A percentile compares a stretch with the other conserved stretches of the same genome.
Evolutionary conservation across 2,329 filamentous ascomycete species (phyloP).

Genomic region (Aureobasidium namibiae): DNA sequence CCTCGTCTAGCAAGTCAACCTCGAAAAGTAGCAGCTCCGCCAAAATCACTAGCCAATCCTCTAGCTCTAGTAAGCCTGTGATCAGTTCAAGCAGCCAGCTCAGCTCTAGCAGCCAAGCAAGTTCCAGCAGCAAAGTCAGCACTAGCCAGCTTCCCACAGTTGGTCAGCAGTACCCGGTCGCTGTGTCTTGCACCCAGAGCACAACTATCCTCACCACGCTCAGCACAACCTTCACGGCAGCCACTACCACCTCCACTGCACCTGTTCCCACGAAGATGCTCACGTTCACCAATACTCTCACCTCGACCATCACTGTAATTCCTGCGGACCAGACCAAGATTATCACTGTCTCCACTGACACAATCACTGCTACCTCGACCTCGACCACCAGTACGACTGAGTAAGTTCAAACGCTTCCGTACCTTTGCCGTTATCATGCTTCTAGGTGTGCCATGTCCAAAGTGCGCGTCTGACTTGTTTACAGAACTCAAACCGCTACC

Average conservation of each 20-base stretch:
- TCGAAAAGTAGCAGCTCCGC: too few relatives aligned
- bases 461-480: background rate
- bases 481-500: background rate
- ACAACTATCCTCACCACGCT: background rate
- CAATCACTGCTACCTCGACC: background rate
- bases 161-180: background rate
- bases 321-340: background rate
- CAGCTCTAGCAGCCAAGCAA: background rate
- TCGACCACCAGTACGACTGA: background rate
- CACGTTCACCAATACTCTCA: background rate
- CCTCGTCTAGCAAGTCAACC: background rate
- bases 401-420: background rate
- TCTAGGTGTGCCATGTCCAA: background rate
- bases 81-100: background rate
- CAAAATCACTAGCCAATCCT: too few relatives aligned
- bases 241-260: background rate
- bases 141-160: background rate
- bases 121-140: background rate
- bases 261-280: background rate
- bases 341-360: background rate
- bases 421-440: background rate
- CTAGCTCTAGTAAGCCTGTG: background rate
- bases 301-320: background rate
- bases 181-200: background rate
- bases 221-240: background rate